Base-by-base conservation (phyloP, 1,284 basidiomycete genomes). In the Malassezia caprae region DNA sequence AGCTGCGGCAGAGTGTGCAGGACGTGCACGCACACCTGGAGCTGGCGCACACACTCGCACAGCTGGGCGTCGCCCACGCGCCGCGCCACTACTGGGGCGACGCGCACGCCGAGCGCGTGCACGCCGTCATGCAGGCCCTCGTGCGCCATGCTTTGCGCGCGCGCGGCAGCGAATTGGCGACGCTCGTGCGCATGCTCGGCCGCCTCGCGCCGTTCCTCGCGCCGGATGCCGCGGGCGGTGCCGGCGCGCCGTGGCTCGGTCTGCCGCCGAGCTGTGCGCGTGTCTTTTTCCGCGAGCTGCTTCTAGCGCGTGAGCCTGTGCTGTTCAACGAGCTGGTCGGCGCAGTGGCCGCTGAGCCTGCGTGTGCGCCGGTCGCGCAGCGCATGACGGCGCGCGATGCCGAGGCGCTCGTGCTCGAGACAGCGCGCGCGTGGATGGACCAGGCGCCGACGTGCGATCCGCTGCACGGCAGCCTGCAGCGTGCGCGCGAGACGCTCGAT, bases 381-480 rank as follows among this genome's bases (percentile, higher is more conserved):
- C 32, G 21, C 26, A 15, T 41, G 17, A 32, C 48, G 15, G 8
- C 27, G 12, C 27, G 26, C 17, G 42, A 41, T 12, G 44, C 49
- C 10, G 50, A 51, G 28, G 34, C 17, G 12, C 50, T 57, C 6
- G 44, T 51, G 30, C 31, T 57, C 8, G 37, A 47, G 19, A 41
- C 37, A 10, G 50, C 50, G 12, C 49, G 35, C 12, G 40, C 37
- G 15, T 47, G 44, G 49, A 45, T 48, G n/a, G 40, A 31, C 6
- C 41, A 51, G 39, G 50, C 55, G 13, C n/a, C 37, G 27, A 43
- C 49, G 17, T 52, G 49, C 35, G 55, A 57, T 31, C 40, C 45
- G 23, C 17, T 34, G n/a, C 42, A 46, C 23, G 55, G 48, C 10
- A 28, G 44, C 28, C 32, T 57, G 17, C 44, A 21, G 31, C 40